phyloP scores from a whole-genome alignment of 2,329 filamentous ascomycete genomes.

The Neonectria faginata region DNA sequence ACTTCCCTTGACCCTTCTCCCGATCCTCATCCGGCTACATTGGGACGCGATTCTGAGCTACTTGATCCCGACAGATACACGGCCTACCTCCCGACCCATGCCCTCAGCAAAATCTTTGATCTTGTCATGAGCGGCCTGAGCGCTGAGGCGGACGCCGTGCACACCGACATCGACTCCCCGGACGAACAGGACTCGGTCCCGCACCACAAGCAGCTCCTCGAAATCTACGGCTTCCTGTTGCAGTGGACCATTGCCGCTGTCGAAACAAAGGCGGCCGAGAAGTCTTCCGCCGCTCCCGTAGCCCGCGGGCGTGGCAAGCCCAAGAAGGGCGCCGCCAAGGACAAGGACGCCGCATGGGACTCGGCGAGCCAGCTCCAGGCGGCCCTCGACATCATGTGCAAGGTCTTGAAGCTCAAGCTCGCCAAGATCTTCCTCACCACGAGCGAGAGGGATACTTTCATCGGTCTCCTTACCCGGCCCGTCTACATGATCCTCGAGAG shows the following conservation, averaged over 20 bases:
- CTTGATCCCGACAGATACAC: slow-evolving; percentile 80
- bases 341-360: slow-evolving; percentile 91
- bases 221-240: slow-evolving; percentile 92
- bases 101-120: slow-evolving; percentile 93
- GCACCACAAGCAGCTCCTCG: slow-evolving; percentile 90
- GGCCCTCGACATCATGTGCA: slow-evolving; percentile 94
- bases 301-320: slow-evolving; percentile 79
- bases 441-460: slow-evolving; percentile 94
- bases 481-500: slow-evolving; percentile 95
- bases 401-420: slow-evolving; percentile 92
- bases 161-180: slow-evolving; percentile 83
- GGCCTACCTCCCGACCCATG: slow-evolving; percentile 80
- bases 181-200: slow-evolving; percentile 90
- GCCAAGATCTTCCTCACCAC: slow-evolving; percentile 95
- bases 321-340: slow-evolving; percentile 81
- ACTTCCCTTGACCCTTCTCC: slow-evolving; percentile 54
- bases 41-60: slow-evolving; percentile 53
- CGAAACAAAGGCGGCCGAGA: slow-evolving; percentile 93
- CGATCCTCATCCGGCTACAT: slow-evolving; percentile 32
- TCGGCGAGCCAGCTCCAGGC: slow-evolving; percentile 87
- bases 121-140: slow-evolving; percentile 87
- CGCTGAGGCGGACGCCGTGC: slow-evolving; percentile 85
- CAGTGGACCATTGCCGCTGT: slow-evolving; percentile 97
- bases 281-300: slow-evolving; percentile 76
- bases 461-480: slow-evolving; percentile 89